Conservation (phyloP, 2,329 filamentous ascomycete genomes). For the Aureobasidium melanogenum region DNA sequence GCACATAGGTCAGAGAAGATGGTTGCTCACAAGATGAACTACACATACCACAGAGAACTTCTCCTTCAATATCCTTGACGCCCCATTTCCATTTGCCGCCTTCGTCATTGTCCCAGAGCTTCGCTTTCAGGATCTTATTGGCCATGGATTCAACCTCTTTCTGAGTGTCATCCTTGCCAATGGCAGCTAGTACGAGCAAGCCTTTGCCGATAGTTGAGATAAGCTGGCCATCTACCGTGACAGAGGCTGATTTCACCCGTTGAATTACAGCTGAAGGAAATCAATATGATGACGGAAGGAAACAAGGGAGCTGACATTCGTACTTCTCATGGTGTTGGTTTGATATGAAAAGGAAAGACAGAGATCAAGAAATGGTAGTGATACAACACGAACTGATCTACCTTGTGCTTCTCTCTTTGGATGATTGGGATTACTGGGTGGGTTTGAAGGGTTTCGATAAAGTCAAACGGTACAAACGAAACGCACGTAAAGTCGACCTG, state of each 20-base stretch:
- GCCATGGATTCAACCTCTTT: slow-evolving; percentile 82
- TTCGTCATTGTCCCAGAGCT: slow-evolving; percentile 77
- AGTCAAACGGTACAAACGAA: background rate
- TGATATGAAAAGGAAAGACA: background rate
- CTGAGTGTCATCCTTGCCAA: slow-evolving; percentile 81
- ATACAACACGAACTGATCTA: background rate
- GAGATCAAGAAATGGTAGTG: background rate
- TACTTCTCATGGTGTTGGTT: slow-evolving; percentile 32
- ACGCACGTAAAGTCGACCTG: slow-evolving; percentile 1
- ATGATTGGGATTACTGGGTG: background rate
- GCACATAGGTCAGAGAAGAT: slow-evolving; percentile 4
- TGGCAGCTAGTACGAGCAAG: slow-evolving; percentile 80
- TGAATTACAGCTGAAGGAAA: slow-evolving; percentile 68
- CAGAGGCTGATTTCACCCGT: slow-evolving; percentile 87
- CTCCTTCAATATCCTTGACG: slow-evolving; percentile 79
- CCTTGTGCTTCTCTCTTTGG: background rate
- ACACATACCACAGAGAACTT: slow-evolving; percentile 82
- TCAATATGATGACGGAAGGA: slow-evolving; percentile 16
- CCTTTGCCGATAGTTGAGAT: slow-evolving; percentile 88
- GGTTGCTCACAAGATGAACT: background rate
- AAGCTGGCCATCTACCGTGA: slow-evolving; percentile 84
- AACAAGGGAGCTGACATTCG: slow-evolving; percentile 8
- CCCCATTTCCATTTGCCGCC: slow-evolving; percentile 83
- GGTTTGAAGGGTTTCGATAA: background rate
- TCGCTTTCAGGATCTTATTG: slow-evolving; percentile 78